Base-by-base conservation (phyloP, 176 grass and related monocot species). In the Phyllostachys edulis region DNA sequence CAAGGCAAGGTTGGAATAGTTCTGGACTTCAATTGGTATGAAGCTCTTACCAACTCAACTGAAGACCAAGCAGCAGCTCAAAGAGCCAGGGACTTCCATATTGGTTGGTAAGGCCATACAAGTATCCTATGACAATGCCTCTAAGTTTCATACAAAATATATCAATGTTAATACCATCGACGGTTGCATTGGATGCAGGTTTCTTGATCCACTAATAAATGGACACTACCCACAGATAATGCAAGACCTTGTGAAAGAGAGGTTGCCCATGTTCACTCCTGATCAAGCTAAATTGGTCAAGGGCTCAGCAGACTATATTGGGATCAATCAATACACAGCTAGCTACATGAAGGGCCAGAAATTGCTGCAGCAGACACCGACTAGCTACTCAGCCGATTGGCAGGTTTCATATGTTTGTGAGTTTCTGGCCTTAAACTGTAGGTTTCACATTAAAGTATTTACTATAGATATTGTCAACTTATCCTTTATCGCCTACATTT, bases 71-170 rank as follows among this genome's bases (percentile, higher is more conserved):
- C 76, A 83, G 92, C 94, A 4, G 92, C 90, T 62, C 88, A 94
- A 85, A 94, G 94, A 97, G 88, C 92, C 57, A 94, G 94, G 52
- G 94, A 97, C 84, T 94, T 94, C 76, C 92, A 94, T 66, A n/a
- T 97, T 80, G 94, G 94, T 78, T 97, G 94, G 94, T 94, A 88
- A 88, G 69, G 27, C 61, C 21, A 81, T 63, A 60, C 15, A 47
- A 70, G 9, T 55, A 68, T 56, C 80, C 68, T 85, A 63, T 69
- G 9, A 26, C 20, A 66, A n/a, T 55, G 67, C n/a, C 5, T 44
- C 1, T 23, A 20, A 66, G 24, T 75, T 72, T 69, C 62, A 6
- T 18, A 51, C 8, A 67, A 34, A 63, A 69, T 29, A 71, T 39
- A 57, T 10, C 76, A 16, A 67, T 54, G 73, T 62, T 77, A 16